Conservation (phyloP, 306 rosid species). For the Herpetospermum pedunculosum region DNA sequence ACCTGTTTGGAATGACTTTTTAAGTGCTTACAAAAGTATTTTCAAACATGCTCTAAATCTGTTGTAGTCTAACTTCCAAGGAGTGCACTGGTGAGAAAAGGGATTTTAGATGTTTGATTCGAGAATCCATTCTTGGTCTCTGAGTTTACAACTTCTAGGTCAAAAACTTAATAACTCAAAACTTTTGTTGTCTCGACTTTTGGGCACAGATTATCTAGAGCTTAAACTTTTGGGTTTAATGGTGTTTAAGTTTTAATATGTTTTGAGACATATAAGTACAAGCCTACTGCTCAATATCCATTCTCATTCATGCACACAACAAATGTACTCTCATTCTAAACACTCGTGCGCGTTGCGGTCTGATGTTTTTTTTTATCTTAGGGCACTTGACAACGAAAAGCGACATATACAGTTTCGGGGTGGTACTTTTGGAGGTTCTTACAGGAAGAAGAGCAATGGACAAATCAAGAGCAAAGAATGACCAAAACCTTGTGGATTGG, state of each 20-base stretch:
- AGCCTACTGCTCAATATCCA: not conserved
- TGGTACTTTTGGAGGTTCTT: constrained; percentile 69
- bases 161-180: not conserved
- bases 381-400: constrained; percentile 91
- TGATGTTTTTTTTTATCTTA: constrained; percentile 20
- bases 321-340: not conserved
- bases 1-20: no score
- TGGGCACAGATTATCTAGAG: no score
- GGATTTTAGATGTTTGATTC: not conserved
- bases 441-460: constrained; percentile 86
- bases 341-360: not conserved
- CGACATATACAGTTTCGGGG: constrained; percentile 80
- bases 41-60: no score
- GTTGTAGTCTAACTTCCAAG: not conserved
- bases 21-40: no score
- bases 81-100: no score
- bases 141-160: not conserved
- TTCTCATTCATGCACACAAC: not conserved
- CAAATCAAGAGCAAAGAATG: constrained; percentile 56
- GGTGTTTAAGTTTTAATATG: not conserved
- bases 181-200: not conserved
- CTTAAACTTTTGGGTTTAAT: no score
- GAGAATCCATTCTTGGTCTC: not conserved
- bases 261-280: not conserved
- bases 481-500: constrained; percentile 90